Percentiles rank a stretch among this genome's conserved stretches.
These are phyloP conservation scores for Aureobasidium lini DNA, from an alignment of 2,329 filamentous ascomycete genomes.

Conservation along the genomic window DNA sequence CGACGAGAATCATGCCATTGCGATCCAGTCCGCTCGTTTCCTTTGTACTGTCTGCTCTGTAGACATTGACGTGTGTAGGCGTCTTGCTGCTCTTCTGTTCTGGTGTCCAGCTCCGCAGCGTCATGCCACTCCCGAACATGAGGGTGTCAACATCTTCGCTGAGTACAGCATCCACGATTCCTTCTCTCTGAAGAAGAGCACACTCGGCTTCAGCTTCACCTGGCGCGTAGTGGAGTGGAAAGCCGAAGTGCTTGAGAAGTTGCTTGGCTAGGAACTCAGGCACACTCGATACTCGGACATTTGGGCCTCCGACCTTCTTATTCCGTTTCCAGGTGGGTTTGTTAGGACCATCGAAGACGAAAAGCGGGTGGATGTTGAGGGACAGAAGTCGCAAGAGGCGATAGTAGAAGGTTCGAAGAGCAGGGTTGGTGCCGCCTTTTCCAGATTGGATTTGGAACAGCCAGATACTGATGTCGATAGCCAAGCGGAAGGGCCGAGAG, in stretches of 20 bases:
- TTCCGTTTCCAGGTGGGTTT: slow-evolving; percentile 86
- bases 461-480: slow-evolving; percentile 95
- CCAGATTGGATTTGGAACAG: slow-evolving; percentile 87
- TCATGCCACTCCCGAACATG: slow-evolving; percentile 85
- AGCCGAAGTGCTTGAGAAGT: slow-evolving; percentile 76
- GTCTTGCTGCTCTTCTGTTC: slow-evolving; percentile 57
- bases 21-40: slow-evolving; percentile 59
- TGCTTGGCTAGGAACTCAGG: slow-evolving; percentile 73
- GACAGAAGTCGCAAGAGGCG: slow-evolving; percentile 70
- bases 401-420: slow-evolving; percentile 86
- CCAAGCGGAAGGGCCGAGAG: slow-evolving; percentile 69
- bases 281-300: slow-evolving; percentile 56
- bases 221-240: slow-evolving; percentile 75
- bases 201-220: slow-evolving; percentile 97
- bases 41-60: slow-evolving; percentile 56
- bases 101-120: slow-evolving; percentile 74
- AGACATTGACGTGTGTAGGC: slow-evolving; percentile 81
- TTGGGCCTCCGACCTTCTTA: slow-evolving; percentile 56
- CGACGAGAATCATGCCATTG: slow-evolving; percentile 88
- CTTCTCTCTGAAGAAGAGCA: slow-evolving; percentile 71
- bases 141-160: slow-evolving; percentile 96
- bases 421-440: slow-evolving; percentile 79
- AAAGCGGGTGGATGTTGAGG: slow-evolving; percentile 75
- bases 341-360: slow-evolving; percentile 82
- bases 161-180: slow-evolving; percentile 84